These are phyloP conservation scores for Penicillium maclennaniae DNA, from an alignment of 495 filamentous ascomycete genomes.

Conservation along the genomic window DNA sequence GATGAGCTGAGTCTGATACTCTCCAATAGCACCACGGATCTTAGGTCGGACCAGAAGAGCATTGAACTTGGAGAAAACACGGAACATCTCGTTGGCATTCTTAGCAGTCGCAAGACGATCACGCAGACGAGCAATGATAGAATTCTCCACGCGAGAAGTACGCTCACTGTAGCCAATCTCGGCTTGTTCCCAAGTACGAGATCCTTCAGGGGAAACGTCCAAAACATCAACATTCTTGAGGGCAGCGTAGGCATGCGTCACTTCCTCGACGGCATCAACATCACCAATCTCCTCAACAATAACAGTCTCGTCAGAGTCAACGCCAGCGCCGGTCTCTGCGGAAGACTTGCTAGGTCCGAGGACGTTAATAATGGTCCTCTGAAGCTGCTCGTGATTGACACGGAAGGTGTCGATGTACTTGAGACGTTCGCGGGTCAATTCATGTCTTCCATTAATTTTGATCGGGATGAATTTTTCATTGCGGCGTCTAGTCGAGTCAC, in stretches of 20 bases:
- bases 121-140: constrained; percentile 90
- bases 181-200: constrained; percentile 82
- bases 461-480: constrained; percentile 98
- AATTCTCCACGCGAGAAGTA: constrained; percentile 94
- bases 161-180: constrained; percentile 96
- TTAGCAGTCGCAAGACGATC: constrained; percentile 93
- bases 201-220: constrained; percentile 85
- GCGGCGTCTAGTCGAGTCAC: constrained; percentile 83
- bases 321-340: constrained; percentile 41
- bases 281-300: constrained; percentile 93
- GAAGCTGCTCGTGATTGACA: constrained; percentile 93
- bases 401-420: constrained; percentile 93
- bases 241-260: constrained; percentile 87
- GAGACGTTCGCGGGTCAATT: constrained; percentile 79
- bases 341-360: constrained; percentile 64
- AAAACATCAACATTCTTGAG: constrained; percentile 92
- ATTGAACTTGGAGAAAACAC: constrained; percentile 99
- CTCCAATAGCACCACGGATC: constrained; percentile 93
- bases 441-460: constrained; percentile 82
- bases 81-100: constrained; percentile 98
- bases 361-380: constrained; percentile 91
- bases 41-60: constrained; percentile 96
- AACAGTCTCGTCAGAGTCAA: constrained; percentile 55
- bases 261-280: constrained; percentile 96
- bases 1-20: constrained; percentile 96